These are phyloP conservation scores for Solanum chaucha DNA, from an alignment of 257 asterid genomes.

Conservation along the genomic window DNA sequence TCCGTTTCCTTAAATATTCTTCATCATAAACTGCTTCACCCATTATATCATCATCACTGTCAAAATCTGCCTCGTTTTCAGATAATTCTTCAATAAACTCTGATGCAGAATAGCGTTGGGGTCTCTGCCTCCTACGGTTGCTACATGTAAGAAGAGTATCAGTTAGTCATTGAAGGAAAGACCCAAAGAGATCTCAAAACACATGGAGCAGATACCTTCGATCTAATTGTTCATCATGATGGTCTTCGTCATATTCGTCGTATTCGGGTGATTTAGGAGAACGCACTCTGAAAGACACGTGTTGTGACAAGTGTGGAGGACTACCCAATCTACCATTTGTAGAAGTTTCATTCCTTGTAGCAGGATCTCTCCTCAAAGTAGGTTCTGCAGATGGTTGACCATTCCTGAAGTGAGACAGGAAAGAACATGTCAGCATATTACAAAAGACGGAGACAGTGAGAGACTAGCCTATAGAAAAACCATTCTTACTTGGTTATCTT, in stretches of 20 bases:
- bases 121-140: conserved; percentile 75
- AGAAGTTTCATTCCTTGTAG: conserved; percentile 36
- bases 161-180: not conserved
- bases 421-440: not conserved
- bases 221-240: conserved; percentile 46
- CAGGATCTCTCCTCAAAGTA: conserved; percentile 41
- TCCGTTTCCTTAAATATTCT: conserved; percentile 59
- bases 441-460: not conserved
- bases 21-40: conserved; percentile 96
- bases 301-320: conserved; percentile 48
- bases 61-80: conserved; percentile 66
- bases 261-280: conserved; percentile 56
- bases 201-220: conserved; percentile 42
- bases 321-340: conserved; percentile 57
- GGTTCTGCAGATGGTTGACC: conserved; percentile 52
- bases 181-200: not conserved
- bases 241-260: conserved; percentile 42
- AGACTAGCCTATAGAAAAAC: not conserved
- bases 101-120: conserved; percentile 60
- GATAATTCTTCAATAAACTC: conserved; percentile 69
- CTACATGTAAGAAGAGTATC: conserved; percentile 19
- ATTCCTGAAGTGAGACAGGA: conserved; percentile 37
- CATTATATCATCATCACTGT: conserved; percentile 87
- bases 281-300: conserved; percentile 22
- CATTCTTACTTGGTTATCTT: conserved; percentile 77